Conservation (phyloP, 768 basidiomycete species). For the Suillus paluster region DNA sequence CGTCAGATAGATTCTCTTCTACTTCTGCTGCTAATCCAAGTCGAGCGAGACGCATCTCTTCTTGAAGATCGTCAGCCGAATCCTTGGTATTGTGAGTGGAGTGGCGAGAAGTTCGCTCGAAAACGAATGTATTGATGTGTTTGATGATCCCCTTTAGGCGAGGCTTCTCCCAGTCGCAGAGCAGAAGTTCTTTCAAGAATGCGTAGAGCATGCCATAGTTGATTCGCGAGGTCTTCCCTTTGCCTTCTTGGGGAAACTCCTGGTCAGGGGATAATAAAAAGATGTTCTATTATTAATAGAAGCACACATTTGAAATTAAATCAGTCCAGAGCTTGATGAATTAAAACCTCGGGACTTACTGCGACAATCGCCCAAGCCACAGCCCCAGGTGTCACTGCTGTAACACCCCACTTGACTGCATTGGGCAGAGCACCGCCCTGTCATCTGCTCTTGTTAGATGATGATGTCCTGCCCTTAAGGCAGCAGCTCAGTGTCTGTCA, state of each 20-base stretch:
- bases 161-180: slow-evolving; percentile 1
- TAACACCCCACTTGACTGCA: slow-evolving; percentile 2
- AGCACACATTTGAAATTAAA: background rate
- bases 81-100: too few species aligned
- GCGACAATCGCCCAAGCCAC: slow-evolving; percentile 2
- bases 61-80: background rate
- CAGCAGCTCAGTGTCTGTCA: background rate
- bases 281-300: slow-evolving; percentile 6
- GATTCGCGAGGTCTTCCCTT: slow-evolving; percentile 1
- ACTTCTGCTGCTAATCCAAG: background rate
- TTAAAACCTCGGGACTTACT: background rate
- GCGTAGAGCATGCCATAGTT: background rate
- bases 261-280: slow-evolving; percentile 6
- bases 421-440: background rate
- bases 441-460: background rate
- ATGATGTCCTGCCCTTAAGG: background rate
- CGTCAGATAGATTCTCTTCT: background rate
- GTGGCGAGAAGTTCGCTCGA: background rate
- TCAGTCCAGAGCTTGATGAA: background rate
- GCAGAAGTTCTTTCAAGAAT: background rate
- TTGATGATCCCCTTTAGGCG: background rate
- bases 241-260: slow-evolving; percentile 3
- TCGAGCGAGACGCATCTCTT: background rate
- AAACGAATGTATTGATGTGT: slow-evolving; percentile 2
- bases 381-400: slow-evolving; percentile 2